Percentiles rank a stretch among this genome's conserved stretches.
phyloP scores from a whole-genome alignment of 2,329 filamentous ascomycete genomes.

The Leptosphaerulina australis region DNA sequence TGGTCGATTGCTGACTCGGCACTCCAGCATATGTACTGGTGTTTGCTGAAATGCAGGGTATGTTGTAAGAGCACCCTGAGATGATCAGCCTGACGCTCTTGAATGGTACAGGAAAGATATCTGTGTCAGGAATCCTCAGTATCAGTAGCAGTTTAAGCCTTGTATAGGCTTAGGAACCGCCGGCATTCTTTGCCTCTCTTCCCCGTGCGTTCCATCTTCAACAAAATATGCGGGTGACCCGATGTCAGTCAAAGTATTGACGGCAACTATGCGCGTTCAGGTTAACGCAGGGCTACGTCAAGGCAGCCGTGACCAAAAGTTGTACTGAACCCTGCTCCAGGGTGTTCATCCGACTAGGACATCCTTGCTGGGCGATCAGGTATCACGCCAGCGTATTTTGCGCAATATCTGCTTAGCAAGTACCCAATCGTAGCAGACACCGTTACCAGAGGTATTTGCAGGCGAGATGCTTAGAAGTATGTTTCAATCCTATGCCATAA shows the following conservation, averaged over 20 bases:
- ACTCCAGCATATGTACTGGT: neutral
- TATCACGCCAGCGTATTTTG: too few relatives aligned
- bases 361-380: neutral
- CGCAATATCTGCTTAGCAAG: neutral
- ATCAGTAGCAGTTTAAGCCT: neutral
- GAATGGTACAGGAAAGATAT: neutral
- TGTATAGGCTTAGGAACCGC: neutral
- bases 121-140: neutral
- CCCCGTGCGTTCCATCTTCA: neutral
- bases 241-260: neutral
- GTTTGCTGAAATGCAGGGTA: neutral
- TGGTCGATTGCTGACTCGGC: neutral
- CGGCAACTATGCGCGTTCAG: conserved; percentile 7
- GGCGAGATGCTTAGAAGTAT: neutral
- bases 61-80: neutral
- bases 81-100: neutral
- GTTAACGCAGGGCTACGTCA: neutral
- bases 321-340: neutral
- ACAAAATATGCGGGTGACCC: neutral
- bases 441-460: neutral
- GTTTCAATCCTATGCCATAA: neutral
- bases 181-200: neutral
- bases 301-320: neutral
- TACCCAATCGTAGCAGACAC: neutral
- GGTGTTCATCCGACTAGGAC: neutral